Evolutionary conservation across 768 basidiomycete genomes (phyloP), one percentile per base, ranked within the genome.

Genomic region (Suillus tomentosus): DNA sequence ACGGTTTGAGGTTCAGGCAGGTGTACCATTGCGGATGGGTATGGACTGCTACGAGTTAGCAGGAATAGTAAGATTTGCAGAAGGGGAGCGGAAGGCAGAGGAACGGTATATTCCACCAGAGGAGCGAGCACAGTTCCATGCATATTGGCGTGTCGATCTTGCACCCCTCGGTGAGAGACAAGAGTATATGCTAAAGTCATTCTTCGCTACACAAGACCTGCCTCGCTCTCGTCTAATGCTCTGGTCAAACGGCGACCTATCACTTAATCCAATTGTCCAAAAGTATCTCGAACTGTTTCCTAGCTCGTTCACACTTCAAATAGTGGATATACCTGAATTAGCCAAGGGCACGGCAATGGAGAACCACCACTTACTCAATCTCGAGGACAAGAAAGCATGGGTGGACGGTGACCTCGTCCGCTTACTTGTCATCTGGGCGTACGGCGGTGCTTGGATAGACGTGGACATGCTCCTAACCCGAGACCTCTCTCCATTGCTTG

Each of bases 371-470:
- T 74, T 91, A 61, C 74, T 96, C 57, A 76, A 81, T 61, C 82
- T 87, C 51, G 77, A 78, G 64, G 96, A 98, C 74, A 75, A 79
- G 68, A 89, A 88, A 73, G 96, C 94, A 13, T 98, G 96, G 96
- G 81, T 97, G 17, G 96, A 98, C 70, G 95, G 96, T 0, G 96
- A 98, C 76, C 82, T 97, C 48, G 82, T 96, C 24, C 81, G 96
- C 56, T 74, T 98, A 64, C 79, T 99, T 54, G 85, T 96, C 50
- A 78, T 96, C 27, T 98, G 95, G 92, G 86, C 85, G 66, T 87
- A 85, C 69, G 96, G 96, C 8, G 96, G 96, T 2, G 85, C 96
- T 53, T 99, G 96, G 96, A 84, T 98, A 64, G 96, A 99, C 75
- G 97, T 98, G 95, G 96, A 99, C 76, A 91, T 90, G 66, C 83